A percentile compares a stretch with the other conserved stretches of the same genome.
These are phyloP conservation scores for Cavenderia fasciculata DNA, from an alignment of 78 protist genomes.

Conservation along the genomic window DNA sequence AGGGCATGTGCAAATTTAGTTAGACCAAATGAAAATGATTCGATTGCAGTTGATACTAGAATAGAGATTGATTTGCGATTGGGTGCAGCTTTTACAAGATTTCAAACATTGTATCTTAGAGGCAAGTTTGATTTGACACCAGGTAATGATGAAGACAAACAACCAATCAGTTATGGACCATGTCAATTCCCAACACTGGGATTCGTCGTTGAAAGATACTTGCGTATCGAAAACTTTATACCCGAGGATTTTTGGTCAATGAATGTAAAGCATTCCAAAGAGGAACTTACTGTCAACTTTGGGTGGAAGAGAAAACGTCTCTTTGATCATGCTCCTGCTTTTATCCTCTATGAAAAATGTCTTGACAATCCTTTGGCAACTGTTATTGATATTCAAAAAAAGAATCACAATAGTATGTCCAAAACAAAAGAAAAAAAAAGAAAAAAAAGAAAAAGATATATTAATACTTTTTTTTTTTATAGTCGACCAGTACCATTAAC, in stretches of 20 bases:
- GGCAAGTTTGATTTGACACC: slow-evolving; percentile 22
- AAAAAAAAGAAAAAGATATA: too few relatives aligned
- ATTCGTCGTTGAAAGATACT: slow-evolving; percentile 95
- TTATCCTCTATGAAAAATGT: slow-evolving; percentile 36
- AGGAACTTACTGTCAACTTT: slow-evolving; percentile 23
- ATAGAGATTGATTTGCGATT: slow-evolving; percentile 89
- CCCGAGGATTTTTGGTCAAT: slow-evolving; percentile 91
- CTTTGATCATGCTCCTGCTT: slow-evolving; percentile 72
- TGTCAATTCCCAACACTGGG: slow-evolving; percentile 99
- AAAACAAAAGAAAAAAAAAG: too few relatives aligned
- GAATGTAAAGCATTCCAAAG: not conserved
- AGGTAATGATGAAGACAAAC: not conserved
- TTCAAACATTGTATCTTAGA: slow-evolving; percentile 91
- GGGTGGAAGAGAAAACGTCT: slow-evolving; percentile 83
- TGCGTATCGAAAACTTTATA: slow-evolving; percentile 77
- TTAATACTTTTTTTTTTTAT: not conserved
- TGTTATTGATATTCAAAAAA: slow-evolving; percentile 26
- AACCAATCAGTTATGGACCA: slow-evolving; percentile 88
- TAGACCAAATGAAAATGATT: slow-evolving; percentile 83
- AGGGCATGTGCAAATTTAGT: slow-evolving; percentile 49
- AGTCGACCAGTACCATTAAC: slow-evolving; percentile 96
- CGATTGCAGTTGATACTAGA: slow-evolving; percentile 96
- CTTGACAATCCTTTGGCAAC: slow-evolving; percentile 47
- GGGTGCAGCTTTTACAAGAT: slow-evolving; percentile 99
- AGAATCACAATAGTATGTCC: too few relatives aligned